Base-by-base conservation (phyloP, 1,284 basidiomycete species). In the Naganishia sp. region DNA sequence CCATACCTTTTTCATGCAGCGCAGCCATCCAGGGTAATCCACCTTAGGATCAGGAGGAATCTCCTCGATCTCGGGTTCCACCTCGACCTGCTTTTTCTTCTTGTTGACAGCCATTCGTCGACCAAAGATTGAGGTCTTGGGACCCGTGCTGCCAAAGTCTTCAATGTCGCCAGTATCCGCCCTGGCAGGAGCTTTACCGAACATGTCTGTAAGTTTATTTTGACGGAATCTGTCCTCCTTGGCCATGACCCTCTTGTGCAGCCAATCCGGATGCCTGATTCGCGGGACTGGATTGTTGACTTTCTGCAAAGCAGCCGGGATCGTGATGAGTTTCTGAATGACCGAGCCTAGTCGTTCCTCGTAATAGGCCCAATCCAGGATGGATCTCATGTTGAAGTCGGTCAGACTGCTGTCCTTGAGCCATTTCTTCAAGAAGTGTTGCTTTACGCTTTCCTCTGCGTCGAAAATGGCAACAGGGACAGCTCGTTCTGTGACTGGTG, bases 391-490 rank as follows among this genome's bases (percentile, higher is more conserved):
- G 67, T 99, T 94, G 74, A 99, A 98, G 73, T 88, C 89, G 52
- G 86, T 83, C 42, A 99, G 83, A 72, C 88, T 86, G 77, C 88
- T 92, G 79, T 99, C 94, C 79, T 94, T 96, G 67, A 99, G 84
- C 94, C 96, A 99, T 79, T 90, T 94, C 63, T 93, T 90, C 59
- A 99, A 84, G 79, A 94, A 99, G 50, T 86, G 87, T 44, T 89
- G 85, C 81, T 97, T 97, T 71, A 98, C 85, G 68, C 85, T 86
- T 69, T 92, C 90, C 75, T 98, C 95, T 0, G 96, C 92, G 18
- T 94, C 94, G 80, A 99, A 99, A 73, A 99, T 98, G 23, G 96
- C 96, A n/a, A 99, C 88, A 1, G 96, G 96, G 43, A 99, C 87
- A 4, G 96, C 96, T 53, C 96, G 88, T 70, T 99, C 96, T 2